Base-by-base conservation (phyloP, 2,329 filamentous ascomycete genomes). In the Penicillium freii region DNA sequence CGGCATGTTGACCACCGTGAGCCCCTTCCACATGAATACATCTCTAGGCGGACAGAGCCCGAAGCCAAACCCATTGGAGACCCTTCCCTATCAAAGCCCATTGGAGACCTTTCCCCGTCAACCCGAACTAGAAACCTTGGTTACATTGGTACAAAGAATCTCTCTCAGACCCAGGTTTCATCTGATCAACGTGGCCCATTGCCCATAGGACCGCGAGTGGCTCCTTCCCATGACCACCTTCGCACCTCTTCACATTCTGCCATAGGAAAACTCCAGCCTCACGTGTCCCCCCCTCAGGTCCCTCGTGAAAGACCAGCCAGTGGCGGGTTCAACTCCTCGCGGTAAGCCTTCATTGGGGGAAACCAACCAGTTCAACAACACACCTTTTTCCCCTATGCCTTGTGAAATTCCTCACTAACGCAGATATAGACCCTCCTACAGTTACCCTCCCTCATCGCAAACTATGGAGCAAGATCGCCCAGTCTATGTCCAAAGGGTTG, bases 1-100 rank as follows among this genome's bases (percentile, higher is more conserved):
- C 72, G 71, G 54, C 66, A 67, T 36, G 60, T 75, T 65, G 69
- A 69, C 51, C 57, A 66, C 29, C 65, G 64, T 39, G 70, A 69
- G 23, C 57, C 62, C 43, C 53, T 59, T 39, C 61, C 62, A 31
- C 47, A 61, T 51, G 65, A 66, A 31, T 63, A 66, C 39, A 49
- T 55, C n/a, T 34, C 56, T 17, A 67, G 59, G 23, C 66, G 56
- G 13, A 17, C 56, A 46, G 62, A 51, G 46, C 46, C 56, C 33
- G 65, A 64, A 34, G 38, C 56, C 21, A 58, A 23, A 33, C 58
- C 59, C 33, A 45, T 51, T 48, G 57, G 52, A 58, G 65, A 66
- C 58, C 47, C 43, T 46, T 47, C 27, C 34, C 66, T 57, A 40
- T 44, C 62, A 6, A 51, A 23, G 36, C 58, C 59, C 33, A 45